Conservation (phyloP, 371 early-diverging fungal species). For the Lichtheimia ramosa region DNA sequence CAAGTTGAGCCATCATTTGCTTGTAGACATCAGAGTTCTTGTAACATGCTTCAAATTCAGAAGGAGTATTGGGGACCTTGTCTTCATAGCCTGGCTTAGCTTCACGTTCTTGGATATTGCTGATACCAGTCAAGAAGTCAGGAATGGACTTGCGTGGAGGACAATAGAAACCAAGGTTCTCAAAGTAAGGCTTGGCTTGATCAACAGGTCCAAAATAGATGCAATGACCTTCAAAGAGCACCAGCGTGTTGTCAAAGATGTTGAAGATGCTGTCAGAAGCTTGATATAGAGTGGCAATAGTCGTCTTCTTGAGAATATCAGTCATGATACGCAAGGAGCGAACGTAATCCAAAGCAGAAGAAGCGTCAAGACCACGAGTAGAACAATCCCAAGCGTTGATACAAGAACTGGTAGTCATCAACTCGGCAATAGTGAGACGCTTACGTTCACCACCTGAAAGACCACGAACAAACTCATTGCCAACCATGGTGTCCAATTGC, state of each 20-base stretch:
- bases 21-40: slow-evolving; percentile 23
- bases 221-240: slow-evolving; percentile 71
- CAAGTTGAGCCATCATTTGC: slow-evolving; percentile 23
- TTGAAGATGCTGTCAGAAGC: slow-evolving; percentile 75
- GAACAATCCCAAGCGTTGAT: slow-evolving; percentile 79
- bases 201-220: slow-evolving; percentile 72
- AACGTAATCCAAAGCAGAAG: slow-evolving; percentile 81
- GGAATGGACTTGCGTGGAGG: no score
- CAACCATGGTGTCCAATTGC: slow-evolving; percentile 77
- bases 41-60: slow-evolving; percentile 47
- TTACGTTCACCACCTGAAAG: slow-evolving; percentile 87
- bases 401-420: slow-evolving; percentile 74
- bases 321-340: no score
- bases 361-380: slow-evolving; percentile 87
- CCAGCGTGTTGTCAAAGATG: slow-evolving; percentile 71
- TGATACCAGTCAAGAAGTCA: slow-evolving; percentile 71
- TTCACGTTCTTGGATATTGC: slow-evolving; percentile 56
- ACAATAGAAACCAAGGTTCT: no score
- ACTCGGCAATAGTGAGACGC: slow-evolving; percentile 81
- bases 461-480: slow-evolving; percentile 80
- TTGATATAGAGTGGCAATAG: slow-evolving; percentile 64
- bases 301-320: slow-evolving; percentile 56
- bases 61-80: slow-evolving; percentile 37
- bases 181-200: slow-evolving; percentile 64
- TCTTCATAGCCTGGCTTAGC: slow-evolving; percentile 50